These are phyloP conservation scores for Claviceps paspali DNA, from an alignment of 2,329 filamentous ascomycete species.

Conservation along the genomic window DNA sequence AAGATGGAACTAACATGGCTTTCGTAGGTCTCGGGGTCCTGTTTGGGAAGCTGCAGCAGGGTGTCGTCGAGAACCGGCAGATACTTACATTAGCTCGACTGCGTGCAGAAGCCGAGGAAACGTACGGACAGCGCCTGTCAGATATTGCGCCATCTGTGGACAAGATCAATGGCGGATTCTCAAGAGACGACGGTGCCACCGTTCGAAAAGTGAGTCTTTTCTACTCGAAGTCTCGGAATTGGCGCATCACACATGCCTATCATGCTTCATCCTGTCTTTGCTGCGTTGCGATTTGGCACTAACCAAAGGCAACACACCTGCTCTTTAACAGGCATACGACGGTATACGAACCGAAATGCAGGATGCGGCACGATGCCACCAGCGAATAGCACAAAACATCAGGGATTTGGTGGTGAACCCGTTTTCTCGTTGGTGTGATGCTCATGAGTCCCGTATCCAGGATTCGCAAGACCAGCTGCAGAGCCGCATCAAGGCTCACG, in stretches of 20 bases:
- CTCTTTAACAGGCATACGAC: constrained; percentile 60
- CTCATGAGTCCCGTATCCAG: constrained; percentile 79
- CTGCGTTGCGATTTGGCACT: constrained; percentile 4
- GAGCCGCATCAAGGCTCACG: constrained; percentile 76
- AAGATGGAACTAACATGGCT: constrained; percentile 7
- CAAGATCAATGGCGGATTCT: constrained; percentile 70
- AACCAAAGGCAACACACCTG: constrained; percentile 6
- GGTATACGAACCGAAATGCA: constrained; percentile 87
- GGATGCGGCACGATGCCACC: constrained; percentile 76
- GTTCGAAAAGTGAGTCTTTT: constrained; percentile 60
- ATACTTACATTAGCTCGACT: constrained; percentile 80
- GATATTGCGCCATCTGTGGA: constrained; percentile 75
- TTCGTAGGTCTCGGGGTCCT: constrained; percentile 69
- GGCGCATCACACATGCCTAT: background rate
- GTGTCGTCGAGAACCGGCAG: constrained; percentile 88
- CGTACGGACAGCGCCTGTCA: constrained; percentile 65
- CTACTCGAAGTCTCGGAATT: background rate
- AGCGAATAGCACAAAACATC: constrained; percentile 92
- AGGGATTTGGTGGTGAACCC: constrained; percentile 89
- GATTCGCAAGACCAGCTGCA: constrained; percentile 93
- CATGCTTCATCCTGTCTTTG: background rate
- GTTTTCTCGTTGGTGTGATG: constrained; percentile 91
- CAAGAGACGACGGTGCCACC: constrained; percentile 85
- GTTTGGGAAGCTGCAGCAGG: constrained; percentile 93
- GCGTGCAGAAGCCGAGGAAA: constrained; percentile 89